Base-by-base conservation (phyloP, 2,329 filamentous ascomycete species). In the Aureobasidium sp. region DNA sequence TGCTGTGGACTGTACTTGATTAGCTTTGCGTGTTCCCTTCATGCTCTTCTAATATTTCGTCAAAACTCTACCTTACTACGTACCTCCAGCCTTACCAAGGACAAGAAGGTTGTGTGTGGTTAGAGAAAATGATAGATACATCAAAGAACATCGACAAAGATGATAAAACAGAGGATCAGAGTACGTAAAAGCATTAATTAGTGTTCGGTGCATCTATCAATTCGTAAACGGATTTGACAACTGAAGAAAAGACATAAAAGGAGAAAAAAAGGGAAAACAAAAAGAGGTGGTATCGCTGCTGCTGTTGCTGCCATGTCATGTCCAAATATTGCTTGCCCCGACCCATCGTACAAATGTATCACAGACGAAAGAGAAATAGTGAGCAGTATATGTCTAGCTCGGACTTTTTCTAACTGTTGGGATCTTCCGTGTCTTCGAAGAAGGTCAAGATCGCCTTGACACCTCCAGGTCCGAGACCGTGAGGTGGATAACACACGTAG, bases 401-500 rank as follows among this genome's bases (percentile, higher is more conserved):
- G 39, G n/a, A n/a, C 9, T 50, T 25, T 6, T 50, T 50, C 14
- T 58, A 48, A 9, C 45, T 34, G 32, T 47, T 48, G 34, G 27
- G 30, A 13, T 62, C 44, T 32, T 75, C 71, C 29, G 85, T 84
- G 66, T 90, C 90, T 74, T 93, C 89, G 73, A 96, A 94, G 78
- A 96, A 96, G 72, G 87, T 89, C 77, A 96, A 81, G 67, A 97
- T 85, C n/a, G 91, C 90, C 72, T 89, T 85, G 64, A 91, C 85
- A 47, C 91, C 92, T 64, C 86, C 84, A 49, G 92, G 85, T 1
- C 91, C 91, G 32, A 97, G 81, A 8, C 92, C 91, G 70, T 91
- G 87, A 62, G 88, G 86, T 44, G 92, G 92, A 75, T 96, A 97
- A 71, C 90, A 91, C 67, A 97, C 91, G 75, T 90, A 97, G 32